Conservation (phyloP, 495 filamentous ascomycete genomes). For the Aspergillus homomorphus region DNA sequence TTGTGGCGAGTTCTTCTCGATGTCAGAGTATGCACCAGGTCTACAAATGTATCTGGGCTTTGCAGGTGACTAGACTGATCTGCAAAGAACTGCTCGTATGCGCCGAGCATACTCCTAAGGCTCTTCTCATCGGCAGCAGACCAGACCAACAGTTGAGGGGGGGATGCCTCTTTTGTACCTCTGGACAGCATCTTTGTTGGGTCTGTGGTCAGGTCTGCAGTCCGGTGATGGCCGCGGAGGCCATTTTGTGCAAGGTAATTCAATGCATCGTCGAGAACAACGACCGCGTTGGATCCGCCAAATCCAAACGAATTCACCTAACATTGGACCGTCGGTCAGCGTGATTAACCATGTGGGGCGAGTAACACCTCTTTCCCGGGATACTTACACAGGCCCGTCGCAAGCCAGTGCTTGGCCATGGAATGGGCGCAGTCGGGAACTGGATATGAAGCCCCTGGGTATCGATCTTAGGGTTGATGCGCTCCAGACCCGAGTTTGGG, state of each 20-base stretch:
- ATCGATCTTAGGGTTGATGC: background rate
- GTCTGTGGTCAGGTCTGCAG: background rate
- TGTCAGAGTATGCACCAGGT: too few relatives aligned
- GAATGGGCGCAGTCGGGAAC: conserved; percentile 8
- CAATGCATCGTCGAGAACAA: conserved; percentile 31
- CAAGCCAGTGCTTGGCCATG: conserved; percentile 26
- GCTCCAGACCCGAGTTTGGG: background rate
- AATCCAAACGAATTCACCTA: conserved; percentile 31
- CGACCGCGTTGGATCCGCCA: conserved; percentile 26
- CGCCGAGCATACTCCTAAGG: too few relatives aligned
- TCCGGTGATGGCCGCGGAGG: background rate
- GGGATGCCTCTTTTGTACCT: too few relatives aligned
- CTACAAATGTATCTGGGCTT: too few relatives aligned
- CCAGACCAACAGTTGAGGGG: background rate
- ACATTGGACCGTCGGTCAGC: too few relatives aligned
- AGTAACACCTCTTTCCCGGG: too few relatives aligned
- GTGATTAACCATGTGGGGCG: too few relatives aligned
- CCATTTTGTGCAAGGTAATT: conserved; percentile 14
- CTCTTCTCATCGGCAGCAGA: background rate
- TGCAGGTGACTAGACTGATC: too few relatives aligned
- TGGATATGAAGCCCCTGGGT: background rate
- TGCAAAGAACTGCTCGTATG: too few relatives aligned
- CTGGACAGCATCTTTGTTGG: background rate
- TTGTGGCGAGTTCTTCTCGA: too few relatives aligned
- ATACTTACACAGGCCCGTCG: conserved; percentile 16